These are phyloP conservation scores for Marasmius sp. DNA, from an alignment of 1,284 basidiomycete genomes.

Conservation along the genomic window DNA sequence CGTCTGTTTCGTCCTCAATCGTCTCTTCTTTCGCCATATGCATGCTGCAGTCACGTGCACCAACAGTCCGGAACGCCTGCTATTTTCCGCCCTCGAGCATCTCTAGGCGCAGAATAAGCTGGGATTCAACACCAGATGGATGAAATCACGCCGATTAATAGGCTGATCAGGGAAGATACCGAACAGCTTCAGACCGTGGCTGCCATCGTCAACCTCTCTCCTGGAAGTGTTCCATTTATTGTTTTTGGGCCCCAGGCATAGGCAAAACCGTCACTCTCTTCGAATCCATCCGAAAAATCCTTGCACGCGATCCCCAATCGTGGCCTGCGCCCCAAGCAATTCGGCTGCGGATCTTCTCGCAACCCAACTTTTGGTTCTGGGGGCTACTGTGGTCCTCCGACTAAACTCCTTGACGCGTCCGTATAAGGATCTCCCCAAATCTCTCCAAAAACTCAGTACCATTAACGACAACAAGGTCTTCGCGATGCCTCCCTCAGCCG, in stretches of 20 bases:
- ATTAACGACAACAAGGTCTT: slow-evolving; percentile 43
- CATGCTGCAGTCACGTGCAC: slow-evolving; percentile 42
- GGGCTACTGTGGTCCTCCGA: slow-evolving; percentile 37
- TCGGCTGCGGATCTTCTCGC: no score
- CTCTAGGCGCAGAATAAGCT: slow-evolving; percentile 18
- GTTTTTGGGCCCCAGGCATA: no score
- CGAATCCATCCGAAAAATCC: no score
- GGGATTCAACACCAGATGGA: slow-evolving; percentile 22
- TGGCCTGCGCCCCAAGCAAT: no score
- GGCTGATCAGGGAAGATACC: no score
- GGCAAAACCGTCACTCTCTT: no score
- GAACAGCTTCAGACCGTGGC: no score
- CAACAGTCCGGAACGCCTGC: slow-evolving; percentile 34
- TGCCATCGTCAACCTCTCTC: no score
- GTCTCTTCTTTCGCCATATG: slow-evolving; percentile 49
- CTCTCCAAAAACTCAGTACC: slow-evolving; percentile 33
- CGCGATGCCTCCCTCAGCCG: slow-evolving; percentile 35
- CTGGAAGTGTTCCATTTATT: no score
- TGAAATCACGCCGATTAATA: no score
- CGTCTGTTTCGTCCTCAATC: slow-evolving; percentile 50
- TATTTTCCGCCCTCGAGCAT: slow-evolving; percentile 43
- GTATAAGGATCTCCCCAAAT: slow-evolving; percentile 26
- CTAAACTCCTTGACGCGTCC: slow-evolving; percentile 46
- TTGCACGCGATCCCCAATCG: no score
- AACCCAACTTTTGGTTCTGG: slow-evolving; percentile 37